phyloP scores from a whole-genome alignment of 208 protist genomes.

The Cochliopodium minus region DNA sequence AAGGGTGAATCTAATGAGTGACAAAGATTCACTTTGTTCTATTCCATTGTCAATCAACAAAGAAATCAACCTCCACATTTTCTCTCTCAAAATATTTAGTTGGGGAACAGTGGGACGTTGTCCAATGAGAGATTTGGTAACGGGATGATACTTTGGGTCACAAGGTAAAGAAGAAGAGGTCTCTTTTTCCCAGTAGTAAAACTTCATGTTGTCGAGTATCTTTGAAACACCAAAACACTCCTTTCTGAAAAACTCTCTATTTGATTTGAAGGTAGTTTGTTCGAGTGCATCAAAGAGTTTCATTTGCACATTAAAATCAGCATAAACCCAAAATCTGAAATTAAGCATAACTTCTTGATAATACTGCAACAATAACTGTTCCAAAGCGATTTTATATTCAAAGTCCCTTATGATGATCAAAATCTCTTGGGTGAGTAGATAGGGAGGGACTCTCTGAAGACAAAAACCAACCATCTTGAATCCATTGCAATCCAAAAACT shows the following conservation, averaged over 20 bases:
- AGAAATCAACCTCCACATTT: not conserved
- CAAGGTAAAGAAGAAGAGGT: not conserved
- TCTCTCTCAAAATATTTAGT: not conserved
- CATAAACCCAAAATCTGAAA: conserved; percentile 6
- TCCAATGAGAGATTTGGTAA: not conserved
- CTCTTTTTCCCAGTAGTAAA: not conserved
- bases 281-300: not conserved
- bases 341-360: not conserved
- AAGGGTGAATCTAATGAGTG: not conserved
- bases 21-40: not conserved
- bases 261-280: not conserved
- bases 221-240: not conserved
- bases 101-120: not conserved
- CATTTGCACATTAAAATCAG: not conserved
- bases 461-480: conserved; percentile 7
- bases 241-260: not conserved
- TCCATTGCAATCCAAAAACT: not conserved
- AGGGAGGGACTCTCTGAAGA: conserved; percentile 1
- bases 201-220: not conserved
- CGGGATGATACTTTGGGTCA: not conserved
- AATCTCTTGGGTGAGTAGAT: not conserved
- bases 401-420: too few species aligned
- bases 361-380: too few species aligned
- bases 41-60: not conserved
- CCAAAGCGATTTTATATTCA: too few species aligned